phyloP scores from a whole-genome alignment of 345 rosid genomes.

The Euphorbia pulcherrima region DNA sequence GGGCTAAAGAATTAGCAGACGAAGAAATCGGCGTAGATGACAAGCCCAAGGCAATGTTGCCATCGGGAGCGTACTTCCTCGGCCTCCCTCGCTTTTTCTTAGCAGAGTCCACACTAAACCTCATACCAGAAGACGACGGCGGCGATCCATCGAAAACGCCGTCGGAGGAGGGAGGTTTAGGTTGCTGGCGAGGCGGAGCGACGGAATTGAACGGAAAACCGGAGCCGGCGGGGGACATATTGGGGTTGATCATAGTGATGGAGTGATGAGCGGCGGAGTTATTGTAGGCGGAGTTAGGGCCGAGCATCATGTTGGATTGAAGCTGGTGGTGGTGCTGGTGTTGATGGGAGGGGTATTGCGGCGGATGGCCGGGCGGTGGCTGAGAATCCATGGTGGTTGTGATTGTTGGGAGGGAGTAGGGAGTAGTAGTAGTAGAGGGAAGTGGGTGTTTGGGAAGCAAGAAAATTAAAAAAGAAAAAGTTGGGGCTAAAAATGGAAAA shows the following conservation, averaged over 20 bases:
- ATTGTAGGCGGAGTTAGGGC: conserved; percentile 9
- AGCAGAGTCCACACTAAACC: conserved; percentile 48
- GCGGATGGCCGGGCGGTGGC: conserved; percentile 11
- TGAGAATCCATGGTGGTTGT: background rate
- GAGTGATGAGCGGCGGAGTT: conserved; percentile 1
- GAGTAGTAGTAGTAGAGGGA: background rate
- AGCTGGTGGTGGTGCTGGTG: conserved; percentile 11
- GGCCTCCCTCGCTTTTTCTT: conserved; percentile 94
- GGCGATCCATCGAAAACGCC: conserved; percentile 57
- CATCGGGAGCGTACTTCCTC: conserved; percentile 80
- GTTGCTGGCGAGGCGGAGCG: conserved; percentile 25
- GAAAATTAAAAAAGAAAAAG: conserved; percentile 1
- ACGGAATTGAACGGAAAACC: conserved; percentile 27
- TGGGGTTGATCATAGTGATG: conserved; percentile 17
- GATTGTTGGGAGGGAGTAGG: background rate
- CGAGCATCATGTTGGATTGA: conserved; percentile 17
- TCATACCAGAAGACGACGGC: conserved; percentile 39
- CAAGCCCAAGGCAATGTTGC: conserved; percentile 73
- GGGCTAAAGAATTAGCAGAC: conserved; percentile 42
- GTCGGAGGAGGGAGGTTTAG: conserved; percentile 18
- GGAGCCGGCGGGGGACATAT: background rate
- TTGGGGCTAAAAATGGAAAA: background rate
- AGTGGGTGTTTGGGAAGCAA: conserved; percentile 8
- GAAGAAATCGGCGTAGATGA: conserved; percentile 56
- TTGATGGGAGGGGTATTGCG: conserved; percentile 6